Evolutionary conservation across 2,329 filamentous ascomycete species (phyloP).

Genomic region (Venturia pyrina): DNA sequence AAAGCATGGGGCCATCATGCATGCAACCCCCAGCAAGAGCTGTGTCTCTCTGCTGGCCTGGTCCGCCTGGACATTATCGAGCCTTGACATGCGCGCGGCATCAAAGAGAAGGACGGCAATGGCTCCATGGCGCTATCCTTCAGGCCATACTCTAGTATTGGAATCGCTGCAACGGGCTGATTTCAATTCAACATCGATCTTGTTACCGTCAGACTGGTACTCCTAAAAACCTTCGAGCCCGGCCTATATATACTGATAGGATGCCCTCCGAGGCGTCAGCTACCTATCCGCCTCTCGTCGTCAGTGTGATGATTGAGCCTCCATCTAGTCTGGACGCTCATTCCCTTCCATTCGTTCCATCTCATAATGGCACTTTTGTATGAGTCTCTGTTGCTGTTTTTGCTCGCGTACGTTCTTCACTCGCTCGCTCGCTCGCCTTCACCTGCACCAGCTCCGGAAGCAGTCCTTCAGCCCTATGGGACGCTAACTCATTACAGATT

Average conservation of each 20-base stretch:
- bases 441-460: too few species aligned
- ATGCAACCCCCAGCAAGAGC: slow-evolving; percentile 5
- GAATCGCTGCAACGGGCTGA: slow-evolving; percentile 11
- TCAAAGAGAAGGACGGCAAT: background rate
- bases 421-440: background rate
- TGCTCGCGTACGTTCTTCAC: background rate
- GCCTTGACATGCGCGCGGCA: slow-evolving; percentile 9
- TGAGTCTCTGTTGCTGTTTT: slow-evolving; percentile 5
- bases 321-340: slow-evolving; percentile 8
- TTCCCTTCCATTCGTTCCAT: slow-evolving; percentile 11
- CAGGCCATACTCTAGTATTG: slow-evolving; percentile 9
- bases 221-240: slow-evolving; percentile 1
- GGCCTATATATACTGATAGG: slow-evolving; percentile 11
- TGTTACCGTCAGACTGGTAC: slow-evolving; percentile 10
- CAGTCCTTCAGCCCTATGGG: background rate
- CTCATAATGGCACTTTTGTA: slow-evolving; percentile 8
- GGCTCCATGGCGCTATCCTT: slow-evolving; percentile 8
- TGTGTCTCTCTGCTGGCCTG: slow-evolving; percentile 4
- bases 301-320: slow-evolving; percentile 12
- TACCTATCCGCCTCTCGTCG: background rate
- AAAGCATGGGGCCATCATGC: background rate
- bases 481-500: background rate
- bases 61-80: slow-evolving; percentile 1
- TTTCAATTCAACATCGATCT: slow-evolving; percentile 10
- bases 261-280: background rate